Conservation (phyloP, 2,329 filamentous ascomycete species). For the Sordariomycetes sp. region DNA sequence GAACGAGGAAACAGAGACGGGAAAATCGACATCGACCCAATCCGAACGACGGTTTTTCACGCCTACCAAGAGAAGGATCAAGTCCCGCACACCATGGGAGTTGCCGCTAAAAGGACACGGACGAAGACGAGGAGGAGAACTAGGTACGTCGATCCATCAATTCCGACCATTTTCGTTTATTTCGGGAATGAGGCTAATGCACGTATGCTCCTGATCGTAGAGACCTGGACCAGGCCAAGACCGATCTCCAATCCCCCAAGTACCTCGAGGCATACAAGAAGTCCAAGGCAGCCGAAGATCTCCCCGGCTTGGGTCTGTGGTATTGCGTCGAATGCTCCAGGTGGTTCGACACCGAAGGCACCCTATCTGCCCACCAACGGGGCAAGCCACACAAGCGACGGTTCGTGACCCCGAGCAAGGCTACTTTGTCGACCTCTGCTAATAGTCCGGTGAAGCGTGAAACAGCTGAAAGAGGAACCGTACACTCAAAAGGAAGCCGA, state of each 20-base stretch:
- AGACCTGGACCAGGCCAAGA: conserved; percentile 84
- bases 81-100: conserved; percentile 44
- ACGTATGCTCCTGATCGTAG: conserved; percentile 31
- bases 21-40: background rate
- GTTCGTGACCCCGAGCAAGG: conserved; percentile 26
- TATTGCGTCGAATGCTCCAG: conserved; percentile 93
- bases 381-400: conserved; percentile 91
- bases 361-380: conserved; percentile 60
- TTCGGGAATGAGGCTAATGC: background rate
- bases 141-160: conserved; percentile 32
- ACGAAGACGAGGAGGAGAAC: conserved; percentile 63
- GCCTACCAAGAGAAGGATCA: background rate
- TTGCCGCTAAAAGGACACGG: conserved; percentile 50
- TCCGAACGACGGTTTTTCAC: background rate
- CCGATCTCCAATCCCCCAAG: conserved; percentile 64
- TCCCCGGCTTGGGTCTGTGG: conserved; percentile 71
- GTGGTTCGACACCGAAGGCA: conserved; percentile 82
- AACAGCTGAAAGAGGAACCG: conserved; percentile 69
- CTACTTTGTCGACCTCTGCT: conserved; percentile 11
- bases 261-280: conserved; percentile 71
- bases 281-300: conserved; percentile 69
- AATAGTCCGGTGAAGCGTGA: conserved; percentile 41
- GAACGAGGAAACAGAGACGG: no score
- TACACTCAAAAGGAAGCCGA: conserved; percentile 81
- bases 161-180: background rate